Evolutionary conservation across 306 rosid genomes (phyloP), one percentile per base, ranked within the genome.

Genomic region (Rosa chinensis): DNA sequence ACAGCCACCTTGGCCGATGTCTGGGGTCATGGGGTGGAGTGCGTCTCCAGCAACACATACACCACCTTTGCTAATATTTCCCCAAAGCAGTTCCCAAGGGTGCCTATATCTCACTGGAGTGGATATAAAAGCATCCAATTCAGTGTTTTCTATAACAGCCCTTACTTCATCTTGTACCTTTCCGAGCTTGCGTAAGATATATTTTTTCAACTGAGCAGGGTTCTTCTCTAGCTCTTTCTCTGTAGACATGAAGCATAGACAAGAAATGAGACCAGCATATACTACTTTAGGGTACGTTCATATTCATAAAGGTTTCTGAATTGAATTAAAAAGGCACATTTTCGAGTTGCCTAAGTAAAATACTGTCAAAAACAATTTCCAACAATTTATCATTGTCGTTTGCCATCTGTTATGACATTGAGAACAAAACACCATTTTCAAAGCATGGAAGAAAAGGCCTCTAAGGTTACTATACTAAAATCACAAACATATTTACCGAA

Each of bases 201-300:
- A 53, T 62, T 88, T 79, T 69, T 86, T 89, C 83, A 88, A 17
- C 74, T 85, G 72, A 21, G 78, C 78, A 59, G 87, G 86, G 48
- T 84, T 58, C 28, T 79, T 58, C 25, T 75, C 78, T 63, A 25
- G 63, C 82, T 79, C 88, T 74, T 81, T 81, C 45, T 86, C 97
- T 89, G 64, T 74, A 40, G 45, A 73, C 62, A 79, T 3, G 28
- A 28, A 28, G 50, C 48, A 63, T 7, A 43, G 61, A 39, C 8
- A 67, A 50, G 4, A 39, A 23, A 17, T 20, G 37, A 23, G 5
- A 52, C 9, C n/a, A 8, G 1, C 8, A 14, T 18, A 18, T 12
- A 0, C 28, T 47, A 11, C 11, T 47, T 8, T 47, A 47, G 52
- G 52, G 28, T n/a, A n/a, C n/a, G n/a, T 49, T 28, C 53, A 12